phyloP scores from a whole-genome alignment of 495 filamentous ascomycete species.

The Sporormia fimetaria region DNA sequence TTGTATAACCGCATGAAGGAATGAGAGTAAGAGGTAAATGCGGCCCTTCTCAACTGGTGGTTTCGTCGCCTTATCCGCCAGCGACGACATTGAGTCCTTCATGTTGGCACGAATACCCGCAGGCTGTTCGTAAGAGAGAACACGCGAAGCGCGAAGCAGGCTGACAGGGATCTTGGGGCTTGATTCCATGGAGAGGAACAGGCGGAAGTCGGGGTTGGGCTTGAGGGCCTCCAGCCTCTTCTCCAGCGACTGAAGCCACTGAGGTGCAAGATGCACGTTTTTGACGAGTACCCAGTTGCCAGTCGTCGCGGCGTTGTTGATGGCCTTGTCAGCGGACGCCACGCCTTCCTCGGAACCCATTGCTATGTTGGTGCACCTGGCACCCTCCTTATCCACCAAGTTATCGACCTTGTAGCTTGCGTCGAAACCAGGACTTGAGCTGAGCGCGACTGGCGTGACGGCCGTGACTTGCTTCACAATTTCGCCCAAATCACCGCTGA shows the following conservation, averaged over 20 bases:
- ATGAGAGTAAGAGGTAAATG: slow-evolving; percentile 82
- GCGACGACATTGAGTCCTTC: slow-evolving; percentile 85
- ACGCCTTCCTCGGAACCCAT: slow-evolving; percentile 97
- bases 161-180: slow-evolving; percentile 97
- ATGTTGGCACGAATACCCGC: slow-evolving; percentile 95
- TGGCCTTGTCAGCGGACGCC: slow-evolving; percentile 85
- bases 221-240: slow-evolving; percentile 93
- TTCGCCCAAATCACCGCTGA: slow-evolving; percentile 70
- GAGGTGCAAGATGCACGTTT: slow-evolving; percentile 94
- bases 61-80: slow-evolving; percentile 66
- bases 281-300: slow-evolving; percentile 97
- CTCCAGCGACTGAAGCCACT: slow-evolving; percentile 93
- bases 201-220: slow-evolving; percentile 82
- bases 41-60: slow-evolving; percentile 83
- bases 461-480: slow-evolving; percentile 75
- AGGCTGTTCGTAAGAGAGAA: slow-evolving; percentile 97
- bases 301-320: slow-evolving; percentile 81
- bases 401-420: slow-evolving; percentile 97
- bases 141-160: slow-evolving; percentile 78
- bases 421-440: slow-evolving; percentile 93
- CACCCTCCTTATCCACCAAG: slow-evolving; percentile 69
- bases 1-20: slow-evolving; percentile 92
- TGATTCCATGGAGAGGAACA: slow-evolving; percentile 97
- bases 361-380: slow-evolving; percentile 87
- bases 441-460: slow-evolving; percentile 76